Evolutionary conservation across 2,329 filamentous ascomycete genomes (phyloP).

Genomic region (Cercospora sp.): DNA sequence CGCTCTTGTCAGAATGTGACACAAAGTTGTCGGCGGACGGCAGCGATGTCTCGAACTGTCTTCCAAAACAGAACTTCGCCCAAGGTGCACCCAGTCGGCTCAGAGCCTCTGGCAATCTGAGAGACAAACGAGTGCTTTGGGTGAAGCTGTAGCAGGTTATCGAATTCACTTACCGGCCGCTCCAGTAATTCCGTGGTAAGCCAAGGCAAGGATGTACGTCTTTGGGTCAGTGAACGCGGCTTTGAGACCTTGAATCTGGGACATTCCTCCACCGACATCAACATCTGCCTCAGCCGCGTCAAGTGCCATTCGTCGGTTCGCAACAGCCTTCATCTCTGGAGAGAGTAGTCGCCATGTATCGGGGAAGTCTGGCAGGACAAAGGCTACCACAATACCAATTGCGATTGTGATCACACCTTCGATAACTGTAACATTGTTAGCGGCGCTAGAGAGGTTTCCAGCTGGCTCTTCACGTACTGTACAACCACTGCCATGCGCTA

Average conservation of each 20-base stretch:
- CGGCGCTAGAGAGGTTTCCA: too few species aligned
- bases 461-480: background rate
- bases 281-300: constrained; percentile 54
- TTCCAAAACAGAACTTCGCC: too few species aligned
- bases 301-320: constrained; percentile 52
- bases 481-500: constrained; percentile 54
- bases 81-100: too few species aligned
- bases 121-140: too few species aligned
- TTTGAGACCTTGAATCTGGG: constrained; percentile 53
- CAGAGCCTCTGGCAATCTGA: too few species aligned
- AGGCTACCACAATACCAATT: constrained; percentile 35
- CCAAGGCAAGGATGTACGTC: constrained; percentile 51
- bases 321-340: constrained; percentile 50
- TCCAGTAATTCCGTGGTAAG: constrained; percentile 52
- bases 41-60: too few species aligned
- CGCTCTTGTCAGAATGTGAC: background rate
- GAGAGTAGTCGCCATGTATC: constrained; percentile 45
- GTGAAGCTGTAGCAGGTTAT: background rate
- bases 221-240: constrained; percentile 54
- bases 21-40: too few species aligned
- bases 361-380: constrained; percentile 52
- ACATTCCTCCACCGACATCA: constrained; percentile 51
- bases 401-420: constrained; percentile 34
- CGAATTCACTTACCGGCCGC: constrained; percentile 35
- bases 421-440: constrained; percentile 45